These are phyloP conservation scores for Huiozyma sinensis DNA, from an alignment of 805 yeast species.

Conservation along the genomic window DNA sequence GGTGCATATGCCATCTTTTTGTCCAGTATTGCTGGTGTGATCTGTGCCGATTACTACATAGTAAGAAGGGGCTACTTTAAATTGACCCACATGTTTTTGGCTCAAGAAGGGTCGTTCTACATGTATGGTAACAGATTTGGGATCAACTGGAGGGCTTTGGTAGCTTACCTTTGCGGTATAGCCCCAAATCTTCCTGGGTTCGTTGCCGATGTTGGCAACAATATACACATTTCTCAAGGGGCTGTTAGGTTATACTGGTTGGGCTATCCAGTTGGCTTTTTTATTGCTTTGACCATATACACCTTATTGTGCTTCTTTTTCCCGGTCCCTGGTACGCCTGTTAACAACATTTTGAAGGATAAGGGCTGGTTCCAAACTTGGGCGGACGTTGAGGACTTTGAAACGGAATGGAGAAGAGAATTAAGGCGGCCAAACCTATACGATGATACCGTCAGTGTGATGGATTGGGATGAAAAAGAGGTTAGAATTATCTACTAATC, in stretches of 20 bases:
- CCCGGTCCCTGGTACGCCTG: constrained; percentile 40
- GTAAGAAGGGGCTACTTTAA: constrained; percentile 59
- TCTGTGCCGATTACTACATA: constrained; percentile 45
- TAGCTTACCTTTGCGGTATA: constrained; percentile 41
- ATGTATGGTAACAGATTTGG: constrained; percentile 46
- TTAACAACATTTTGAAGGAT: constrained; percentile 33
- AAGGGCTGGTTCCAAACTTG: constrained; percentile 53
- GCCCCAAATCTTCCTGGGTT: constrained; percentile 33
- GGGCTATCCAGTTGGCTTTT: constrained; percentile 69
- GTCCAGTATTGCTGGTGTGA: constrained; percentile 68
- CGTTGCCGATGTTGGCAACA: constrained; percentile 34
- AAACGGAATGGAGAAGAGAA: constrained; percentile 24
- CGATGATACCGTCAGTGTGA: constrained; percentile 3
- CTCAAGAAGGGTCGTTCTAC: constrained; percentile 28
- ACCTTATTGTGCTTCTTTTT: constrained; percentile 39
- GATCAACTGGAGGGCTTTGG: constrained; percentile 68
- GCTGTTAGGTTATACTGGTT: constrained; percentile 61
- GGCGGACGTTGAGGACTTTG: constrained; percentile 55
- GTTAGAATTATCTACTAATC: constrained; percentile 3
- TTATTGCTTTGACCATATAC: constrained; percentile 46
- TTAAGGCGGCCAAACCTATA: constrained; percentile 1
- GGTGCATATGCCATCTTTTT: constrained; percentile 72
- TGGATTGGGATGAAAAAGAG: background rate
- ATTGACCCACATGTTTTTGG: constrained; percentile 51
- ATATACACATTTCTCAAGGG: constrained; percentile 50